Percentiles rank a stretch among this genome's conserved stretches.
These are phyloP conservation scores for Nicotiana undulata DNA, from an alignment of 257 asterid genomes.

Conservation along the genomic window DNA sequence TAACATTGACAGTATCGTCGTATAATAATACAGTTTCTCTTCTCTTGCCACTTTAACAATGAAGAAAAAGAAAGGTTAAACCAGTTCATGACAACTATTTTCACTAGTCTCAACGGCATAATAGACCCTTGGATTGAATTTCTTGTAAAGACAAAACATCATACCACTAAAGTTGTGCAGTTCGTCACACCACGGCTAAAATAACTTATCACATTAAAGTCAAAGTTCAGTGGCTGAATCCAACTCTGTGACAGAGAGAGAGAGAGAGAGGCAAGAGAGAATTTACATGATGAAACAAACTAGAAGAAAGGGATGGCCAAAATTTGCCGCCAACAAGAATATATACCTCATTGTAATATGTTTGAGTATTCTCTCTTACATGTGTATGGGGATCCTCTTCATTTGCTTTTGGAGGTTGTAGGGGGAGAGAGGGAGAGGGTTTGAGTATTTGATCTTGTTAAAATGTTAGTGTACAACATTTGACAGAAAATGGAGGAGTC, in stretches of 20 bases:
- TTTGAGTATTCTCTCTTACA: not conserved
- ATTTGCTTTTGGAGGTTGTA: not conserved
- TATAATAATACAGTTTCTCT: not conserved
- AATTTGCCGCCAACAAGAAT: not conserved
- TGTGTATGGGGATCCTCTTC: not conserved
- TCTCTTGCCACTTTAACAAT: not conserved
- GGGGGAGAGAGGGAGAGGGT: not conserved
- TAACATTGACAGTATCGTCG: not conserved
- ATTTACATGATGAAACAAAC: not conserved
- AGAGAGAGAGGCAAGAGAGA: not conserved
- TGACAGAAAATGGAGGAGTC: not conserved
- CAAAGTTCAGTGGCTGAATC: no score
- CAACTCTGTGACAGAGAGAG: no score
- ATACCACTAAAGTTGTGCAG: not conserved
- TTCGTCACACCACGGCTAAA: not conserved
- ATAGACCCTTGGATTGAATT: no score
- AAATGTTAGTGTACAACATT: not conserved
- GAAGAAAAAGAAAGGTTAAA: not conserved
- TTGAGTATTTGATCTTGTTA: conserved; percentile 1
- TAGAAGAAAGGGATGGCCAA: not conserved
- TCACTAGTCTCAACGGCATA: not conserved
- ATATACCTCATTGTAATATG: conserved; percentile 2
- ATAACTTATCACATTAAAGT: no score
- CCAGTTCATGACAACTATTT: not conserved
- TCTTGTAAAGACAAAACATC: no score